Percentiles rank a stretch among this genome's conserved stretches.
Evolutionary conservation across 208 protist genomes (phyloP).

Genomic region (Leishmania lainsoni): DNA sequence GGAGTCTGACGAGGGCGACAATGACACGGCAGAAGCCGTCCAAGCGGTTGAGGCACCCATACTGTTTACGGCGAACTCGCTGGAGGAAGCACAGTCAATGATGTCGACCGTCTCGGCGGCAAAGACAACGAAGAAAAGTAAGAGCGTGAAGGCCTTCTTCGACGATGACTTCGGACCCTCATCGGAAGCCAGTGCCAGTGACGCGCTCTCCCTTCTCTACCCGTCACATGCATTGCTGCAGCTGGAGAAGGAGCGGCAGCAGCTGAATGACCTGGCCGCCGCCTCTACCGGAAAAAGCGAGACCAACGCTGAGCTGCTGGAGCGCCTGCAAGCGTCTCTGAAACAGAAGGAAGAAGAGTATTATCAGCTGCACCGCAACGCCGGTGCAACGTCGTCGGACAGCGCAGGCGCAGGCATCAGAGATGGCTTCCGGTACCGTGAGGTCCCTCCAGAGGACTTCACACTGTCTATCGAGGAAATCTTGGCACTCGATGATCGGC

Average conservation of each 20-base stretch:
- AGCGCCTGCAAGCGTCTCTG: conserved; percentile 58
- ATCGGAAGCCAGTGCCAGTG: conserved; percentile 20
- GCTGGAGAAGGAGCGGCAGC: conserved; percentile 45
- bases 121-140: conserved; percentile 13
- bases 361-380: conserved; percentile 76
- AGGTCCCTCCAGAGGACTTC: conserved; percentile 84
- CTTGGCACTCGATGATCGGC: conserved; percentile 85
- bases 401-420: conserved; percentile 9
- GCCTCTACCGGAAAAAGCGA: conserved; percentile 15
- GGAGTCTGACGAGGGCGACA: conserved; percentile 31
- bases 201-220: conserved; percentile 63
- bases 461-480: conserved; percentile 87
- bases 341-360: conserved; percentile 87
- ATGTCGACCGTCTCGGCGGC: not conserved
- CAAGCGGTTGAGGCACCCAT: conserved; percentile 36
- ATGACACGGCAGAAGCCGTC: conserved; percentile 26
- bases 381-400: conserved; percentile 26
- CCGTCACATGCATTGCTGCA: conserved; percentile 51
- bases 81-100: conserved; percentile 64
- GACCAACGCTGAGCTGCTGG: conserved; percentile 35
- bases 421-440: conserved; percentile 78
- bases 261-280: conserved; percentile 48
- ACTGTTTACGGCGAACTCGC: conserved; percentile 50
- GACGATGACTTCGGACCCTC: conserved; percentile 23
- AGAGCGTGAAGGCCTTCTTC: conserved; percentile 27